Conservation (phyloP, 2,329 filamentous ascomycete species). For the Trichoderma brevicompactum region DNA sequence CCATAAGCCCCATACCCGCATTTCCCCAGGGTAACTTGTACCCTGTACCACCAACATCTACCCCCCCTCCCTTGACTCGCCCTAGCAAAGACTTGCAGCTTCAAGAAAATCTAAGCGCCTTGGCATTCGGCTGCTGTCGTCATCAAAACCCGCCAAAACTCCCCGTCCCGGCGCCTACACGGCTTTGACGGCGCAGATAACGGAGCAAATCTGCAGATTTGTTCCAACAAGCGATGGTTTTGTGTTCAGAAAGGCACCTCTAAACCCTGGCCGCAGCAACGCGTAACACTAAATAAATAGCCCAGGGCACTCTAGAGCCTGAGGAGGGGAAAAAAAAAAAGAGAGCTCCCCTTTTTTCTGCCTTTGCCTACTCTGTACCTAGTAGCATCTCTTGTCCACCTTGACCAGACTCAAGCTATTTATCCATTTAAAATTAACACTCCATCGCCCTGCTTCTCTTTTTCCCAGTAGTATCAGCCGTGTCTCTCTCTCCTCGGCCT, state of each 20-base stretch:
- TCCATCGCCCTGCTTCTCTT: neutral
- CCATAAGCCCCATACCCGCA: too few relatives aligned
- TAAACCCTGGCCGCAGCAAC: too few relatives aligned
- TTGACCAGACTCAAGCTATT: neutral
- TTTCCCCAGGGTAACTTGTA: too few relatives aligned
- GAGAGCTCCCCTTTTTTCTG: neutral
- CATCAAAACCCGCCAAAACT: conserved; percentile 13
- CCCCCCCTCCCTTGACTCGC: neutral
- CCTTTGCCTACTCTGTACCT: too few relatives aligned
- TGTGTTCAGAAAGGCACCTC: too few relatives aligned
- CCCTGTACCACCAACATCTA: too few relatives aligned
- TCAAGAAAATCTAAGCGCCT: conserved; percentile 9
- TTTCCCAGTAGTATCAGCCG: neutral
- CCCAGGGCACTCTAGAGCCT: neutral
- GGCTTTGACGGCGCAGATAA: too few relatives aligned
- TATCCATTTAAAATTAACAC: neutral
- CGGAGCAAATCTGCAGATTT: too few relatives aligned
- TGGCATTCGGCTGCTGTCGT: conserved; percentile 24
- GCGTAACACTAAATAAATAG: too few relatives aligned
- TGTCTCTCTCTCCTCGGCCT: neutral
- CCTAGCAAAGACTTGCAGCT: neutral
- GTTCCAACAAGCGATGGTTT: too few relatives aligned
- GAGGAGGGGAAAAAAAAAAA: neutral
- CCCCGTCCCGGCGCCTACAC: too few relatives aligned
- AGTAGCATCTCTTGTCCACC: too few relatives aligned